Percentiles rank a stretch among this genome's conserved stretches.
These are phyloP conservation scores for Lecanicillium sp. DNA, from an alignment of 2,329 filamentous ascomycete species.

Conservation along the genomic window DNA sequence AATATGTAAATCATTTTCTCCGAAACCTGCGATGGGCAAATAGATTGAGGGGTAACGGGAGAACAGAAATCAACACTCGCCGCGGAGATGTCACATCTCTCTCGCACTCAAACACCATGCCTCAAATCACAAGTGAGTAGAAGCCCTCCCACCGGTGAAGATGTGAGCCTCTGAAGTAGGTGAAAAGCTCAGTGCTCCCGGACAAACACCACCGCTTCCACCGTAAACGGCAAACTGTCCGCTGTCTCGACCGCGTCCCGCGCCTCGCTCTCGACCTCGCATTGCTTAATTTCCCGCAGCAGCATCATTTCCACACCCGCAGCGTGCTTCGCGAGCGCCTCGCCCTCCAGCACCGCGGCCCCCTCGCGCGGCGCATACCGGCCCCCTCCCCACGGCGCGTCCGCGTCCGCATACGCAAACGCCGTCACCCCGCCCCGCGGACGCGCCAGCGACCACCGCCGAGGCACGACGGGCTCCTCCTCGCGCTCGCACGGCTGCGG, in stretches of 20 bases:
- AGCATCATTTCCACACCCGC: not conserved
- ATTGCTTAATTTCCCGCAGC: conserved; percentile 1
- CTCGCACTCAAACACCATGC: too few species aligned
- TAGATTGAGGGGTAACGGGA: too few species aligned
- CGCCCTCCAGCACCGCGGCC: not conserved
- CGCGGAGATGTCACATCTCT: too few species aligned
- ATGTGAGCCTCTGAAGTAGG: too few species aligned
- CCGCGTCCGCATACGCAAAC: not conserved
- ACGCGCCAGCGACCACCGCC: not conserved
- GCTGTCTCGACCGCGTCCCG: not conserved
- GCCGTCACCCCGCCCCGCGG: not conserved
- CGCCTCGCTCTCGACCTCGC: conserved; percentile 7
- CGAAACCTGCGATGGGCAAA: too few species aligned
- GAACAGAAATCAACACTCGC: too few species aligned
- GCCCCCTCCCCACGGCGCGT: not conserved
- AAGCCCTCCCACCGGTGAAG: too few species aligned
- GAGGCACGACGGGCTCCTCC: conserved; percentile 5
- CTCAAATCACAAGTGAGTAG: too few species aligned
- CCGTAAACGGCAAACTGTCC: not conserved
- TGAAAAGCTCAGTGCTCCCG: not conserved
- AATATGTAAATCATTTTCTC: too few species aligned
- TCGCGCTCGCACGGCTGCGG: conserved; percentile 8
- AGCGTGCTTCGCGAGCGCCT: not conserved
- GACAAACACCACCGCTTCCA: not conserved
- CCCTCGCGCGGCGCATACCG: not conserved